Base-by-base conservation (phyloP, 2,329 filamentous ascomycete genomes). In the Bimuria novae-zelandiae region DNA sequence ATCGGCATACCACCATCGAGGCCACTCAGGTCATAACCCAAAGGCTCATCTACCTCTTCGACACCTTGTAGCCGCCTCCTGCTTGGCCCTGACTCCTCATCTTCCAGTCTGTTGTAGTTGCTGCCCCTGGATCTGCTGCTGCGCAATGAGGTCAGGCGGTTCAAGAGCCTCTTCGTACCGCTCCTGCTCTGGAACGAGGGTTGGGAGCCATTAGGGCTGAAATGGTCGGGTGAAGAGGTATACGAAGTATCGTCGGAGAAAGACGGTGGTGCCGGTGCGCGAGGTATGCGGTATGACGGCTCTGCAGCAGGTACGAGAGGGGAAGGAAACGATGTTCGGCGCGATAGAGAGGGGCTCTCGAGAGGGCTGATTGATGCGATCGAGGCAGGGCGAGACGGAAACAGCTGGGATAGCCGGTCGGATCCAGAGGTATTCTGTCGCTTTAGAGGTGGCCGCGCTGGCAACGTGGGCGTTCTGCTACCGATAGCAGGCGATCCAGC, bases 341-440 rank as follows among this genome's bases (percentile, higher is more conserved):
- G 61, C 32, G 68, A 67, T 3, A 53, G 19, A 17, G 56, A 55
- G 22, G 56, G 51, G 6, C 56, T 57, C 11, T 40, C 42, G 25
- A 63, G 61, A 17, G 67, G 55, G 27, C 54, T 64, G 17, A 60
- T 53, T 3, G 71, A 68, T 0, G 62, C 63, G 19, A 62, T 47
- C 17, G 70, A 71, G 1, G 62, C 54, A 3, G 68, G 66, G 11
- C 66, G 64, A 12, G 71, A 71, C 12, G 69, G 71, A 40, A 73
- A 75, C n/a, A 73, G 60, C 49, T 71, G 68, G n/a, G 70, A 70
- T 6, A 74, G 63, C 41, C 68, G 63, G 40, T 68, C 63, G 17
- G 70, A 73, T 3, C 63, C 65, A 5, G 69, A 71, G 0, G 67
- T 72, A 23, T 61, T 65, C 50, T 66, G 62, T 30, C 63, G 68